Base-by-base conservation (phyloP, 495 filamentous ascomycete genomes). In the Lepraria neglecta region DNA sequence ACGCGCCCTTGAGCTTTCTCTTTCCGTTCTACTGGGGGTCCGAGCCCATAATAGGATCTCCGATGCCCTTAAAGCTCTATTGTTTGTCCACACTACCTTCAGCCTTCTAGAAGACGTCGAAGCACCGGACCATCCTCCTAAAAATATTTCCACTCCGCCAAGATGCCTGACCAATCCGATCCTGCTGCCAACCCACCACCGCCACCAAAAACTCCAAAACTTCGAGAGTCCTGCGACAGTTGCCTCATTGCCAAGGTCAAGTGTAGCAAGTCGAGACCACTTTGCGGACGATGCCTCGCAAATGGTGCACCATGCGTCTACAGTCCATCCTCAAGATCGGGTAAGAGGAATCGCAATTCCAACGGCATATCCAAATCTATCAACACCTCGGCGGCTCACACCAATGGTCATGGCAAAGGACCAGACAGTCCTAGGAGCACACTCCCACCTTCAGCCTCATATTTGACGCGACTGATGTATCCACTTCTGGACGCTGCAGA, bases 161-260 rank as follows among this genome's bases (percentile, higher is more conserved):
- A 14, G 4, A 61, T 65, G 58, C 51, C 51, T 56, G 56, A 63
- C 47, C 64, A 64, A 64, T 11, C 48, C 10, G 62, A 64, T 30
- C 52, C 31, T 35, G 58, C 67, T 67, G 45, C 19, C 17, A 51
- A 15, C 35, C 31, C 42, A 30, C 3, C 33, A 50, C 58, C 46
- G 11, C 51, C 59, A n/a, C 54, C 77, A 69, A 53, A 73, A 71
- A 59, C 71, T 71, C 46, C 72, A 53, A 68, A 77, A 28, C 72
- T 81, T 54, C 73, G 78, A 46, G 77, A 75, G 33, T 80, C 79
- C 42, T 82, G 79, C 67, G 79, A 82, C 64, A 76, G 76, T n/a
- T 82, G 79, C 67, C 78, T 80, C 60, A 67, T 79, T 35, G 78
- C 79, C 44, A 82, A 82, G 64, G 77, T 82, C 69, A 80, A 80